phyloP scores from a whole-genome alignment of 2,329 filamentous ascomycete species.

The Chrysosporium queenslandicum region DNA sequence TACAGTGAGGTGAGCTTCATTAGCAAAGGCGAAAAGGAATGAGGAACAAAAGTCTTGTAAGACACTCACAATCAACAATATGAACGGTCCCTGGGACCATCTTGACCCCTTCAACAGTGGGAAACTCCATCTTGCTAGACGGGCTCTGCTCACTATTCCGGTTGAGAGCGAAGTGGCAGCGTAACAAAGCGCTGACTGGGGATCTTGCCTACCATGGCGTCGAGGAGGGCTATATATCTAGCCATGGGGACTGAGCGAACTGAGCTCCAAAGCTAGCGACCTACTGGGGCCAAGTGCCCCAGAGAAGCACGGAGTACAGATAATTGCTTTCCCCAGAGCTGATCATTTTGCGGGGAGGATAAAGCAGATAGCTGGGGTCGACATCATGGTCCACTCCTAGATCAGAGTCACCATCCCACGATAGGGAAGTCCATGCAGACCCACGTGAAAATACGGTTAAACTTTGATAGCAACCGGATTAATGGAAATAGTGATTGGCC shows the following conservation, averaged over 20 bases:
- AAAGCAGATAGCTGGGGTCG: background rate
- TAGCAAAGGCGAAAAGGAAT: background rate
- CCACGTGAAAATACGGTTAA: background rate
- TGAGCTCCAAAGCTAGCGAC: background rate
- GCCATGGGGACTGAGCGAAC: background rate
- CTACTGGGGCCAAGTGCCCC: background rate
- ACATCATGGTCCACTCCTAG: background rate
- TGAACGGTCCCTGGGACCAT: slow-evolving; percentile 17
- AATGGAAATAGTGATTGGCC: background rate
- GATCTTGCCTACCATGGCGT: background rate
- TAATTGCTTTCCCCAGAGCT: background rate
- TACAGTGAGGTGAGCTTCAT: background rate
- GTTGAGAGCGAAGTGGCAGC: background rate
- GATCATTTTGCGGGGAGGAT: slow-evolving; percentile 8
- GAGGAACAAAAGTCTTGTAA: background rate
- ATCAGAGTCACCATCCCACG: background rate
- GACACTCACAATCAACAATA: slow-evolving; percentile 17
- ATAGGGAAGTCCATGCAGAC: slow-evolving; percentile 10
- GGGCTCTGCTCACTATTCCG: background rate
- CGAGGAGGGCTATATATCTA: background rate
- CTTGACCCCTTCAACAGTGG: slow-evolving; percentile 14
- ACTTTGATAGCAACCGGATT: slow-evolving; percentile 3
- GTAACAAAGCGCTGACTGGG: background rate
- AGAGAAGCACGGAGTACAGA: background rate
- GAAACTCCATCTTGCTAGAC: slow-evolving; percentile 15